Evolutionary conservation across 352 stramenopile genomes (phyloP).

Genomic region (Pythium phragmitis): DNA sequence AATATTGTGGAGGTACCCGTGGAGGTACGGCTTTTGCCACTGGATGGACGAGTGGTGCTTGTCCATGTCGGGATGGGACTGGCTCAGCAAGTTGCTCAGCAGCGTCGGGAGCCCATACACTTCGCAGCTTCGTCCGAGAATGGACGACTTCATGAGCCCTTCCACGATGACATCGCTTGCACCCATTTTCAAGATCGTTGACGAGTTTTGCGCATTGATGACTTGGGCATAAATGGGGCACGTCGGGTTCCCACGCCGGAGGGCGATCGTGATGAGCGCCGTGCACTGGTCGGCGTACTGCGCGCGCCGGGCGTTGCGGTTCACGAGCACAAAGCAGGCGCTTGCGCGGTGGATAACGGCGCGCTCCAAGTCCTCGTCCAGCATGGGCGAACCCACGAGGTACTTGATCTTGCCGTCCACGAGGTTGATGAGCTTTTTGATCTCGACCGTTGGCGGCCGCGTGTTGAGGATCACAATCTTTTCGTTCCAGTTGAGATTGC

Average conservation of each 20-base stretch:
- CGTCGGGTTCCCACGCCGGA: constrained; percentile 62
- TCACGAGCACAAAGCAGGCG: constrained; percentile 74
- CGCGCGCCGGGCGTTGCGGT: constrained; percentile 43
- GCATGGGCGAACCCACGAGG: constrained; percentile 76
- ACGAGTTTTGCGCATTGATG: constrained; percentile 61
- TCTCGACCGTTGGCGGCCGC: constrained; percentile 49
- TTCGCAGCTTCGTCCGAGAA: constrained; percentile 66
- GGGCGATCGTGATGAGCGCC: constrained; percentile 69
- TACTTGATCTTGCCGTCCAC: constrained; percentile 83
- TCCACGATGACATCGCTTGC: constrained; percentile 71
- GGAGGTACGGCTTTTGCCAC: constrained; percentile 69
- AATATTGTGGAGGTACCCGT: constrained; percentile 69
- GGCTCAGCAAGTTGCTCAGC: constrained; percentile 59
- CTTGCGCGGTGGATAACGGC: constrained; percentile 51
- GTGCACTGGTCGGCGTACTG: constrained; percentile 73
- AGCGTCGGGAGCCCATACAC: constrained; percentile 65
- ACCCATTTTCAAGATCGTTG: constrained; percentile 72
- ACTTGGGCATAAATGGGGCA: constrained; percentile 81
- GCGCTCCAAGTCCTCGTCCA: constrained; percentile 71
- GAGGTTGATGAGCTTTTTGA: constrained; percentile 75
- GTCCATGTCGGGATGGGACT: constrained; percentile 56
- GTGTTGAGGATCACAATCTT: constrained; percentile 77
- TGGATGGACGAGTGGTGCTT: constrained; percentile 45
- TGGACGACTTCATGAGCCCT: constrained; percentile 70
- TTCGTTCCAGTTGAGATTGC: constrained; percentile 84